A percentile compares a stretch with the other conserved stretches of the same genome.
These are phyloP conservation scores for Claviceps lovelessii DNA, from an alignment of 2,329 filamentous ascomycete genomes.

Conservation along the genomic window DNA sequence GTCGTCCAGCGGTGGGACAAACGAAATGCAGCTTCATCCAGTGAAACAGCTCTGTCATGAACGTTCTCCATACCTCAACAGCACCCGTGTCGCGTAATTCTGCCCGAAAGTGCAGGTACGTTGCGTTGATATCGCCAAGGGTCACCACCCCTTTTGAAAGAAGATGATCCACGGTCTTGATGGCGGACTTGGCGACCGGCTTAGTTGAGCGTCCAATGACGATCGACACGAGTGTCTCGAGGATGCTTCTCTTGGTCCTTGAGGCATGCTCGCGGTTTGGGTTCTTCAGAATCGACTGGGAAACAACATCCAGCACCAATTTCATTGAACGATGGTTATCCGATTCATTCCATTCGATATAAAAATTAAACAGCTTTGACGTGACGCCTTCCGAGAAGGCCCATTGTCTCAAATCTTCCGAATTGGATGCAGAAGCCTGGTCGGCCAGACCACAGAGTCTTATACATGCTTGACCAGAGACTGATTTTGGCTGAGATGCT, in stretches of 20 bases:
- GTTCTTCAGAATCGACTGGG: conserved; percentile 36
- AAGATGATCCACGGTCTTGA: conserved; percentile 53
- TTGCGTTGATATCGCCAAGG: conserved; percentile 28
- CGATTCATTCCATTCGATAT: conserved; percentile 52
- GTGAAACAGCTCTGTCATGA: conserved; percentile 33
- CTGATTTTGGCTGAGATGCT: conserved; percentile 38
- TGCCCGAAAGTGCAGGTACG: conserved; percentile 27
- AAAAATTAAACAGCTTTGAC: conserved; percentile 43
- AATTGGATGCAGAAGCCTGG: conserved; percentile 37
- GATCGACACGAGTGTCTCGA: conserved; percentile 41
- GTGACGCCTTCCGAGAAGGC: conserved; percentile 36
- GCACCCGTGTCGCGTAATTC: conserved; percentile 5
- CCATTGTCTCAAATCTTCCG: conserved; percentile 29
- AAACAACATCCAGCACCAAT: conserved; percentile 44
- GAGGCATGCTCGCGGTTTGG: conserved; percentile 24
- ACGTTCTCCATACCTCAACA: conserved; percentile 32
- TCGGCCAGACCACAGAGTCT: conserved; percentile 50
- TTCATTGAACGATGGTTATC: conserved; percentile 51
- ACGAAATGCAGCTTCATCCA: conserved; percentile 45
- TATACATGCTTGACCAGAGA: conserved; percentile 40
- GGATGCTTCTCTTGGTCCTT: conserved; percentile 29
- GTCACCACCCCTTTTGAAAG: conserved; percentile 44
- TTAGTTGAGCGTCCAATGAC: conserved; percentile 46
- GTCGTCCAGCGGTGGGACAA: conserved; percentile 45
- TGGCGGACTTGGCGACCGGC: conserved; percentile 53